Evolutionary conservation across 768 basidiomycete genomes (phyloP), one percentile per base, ranked within the genome.

Genomic region (Mrakia frigida): DNA sequence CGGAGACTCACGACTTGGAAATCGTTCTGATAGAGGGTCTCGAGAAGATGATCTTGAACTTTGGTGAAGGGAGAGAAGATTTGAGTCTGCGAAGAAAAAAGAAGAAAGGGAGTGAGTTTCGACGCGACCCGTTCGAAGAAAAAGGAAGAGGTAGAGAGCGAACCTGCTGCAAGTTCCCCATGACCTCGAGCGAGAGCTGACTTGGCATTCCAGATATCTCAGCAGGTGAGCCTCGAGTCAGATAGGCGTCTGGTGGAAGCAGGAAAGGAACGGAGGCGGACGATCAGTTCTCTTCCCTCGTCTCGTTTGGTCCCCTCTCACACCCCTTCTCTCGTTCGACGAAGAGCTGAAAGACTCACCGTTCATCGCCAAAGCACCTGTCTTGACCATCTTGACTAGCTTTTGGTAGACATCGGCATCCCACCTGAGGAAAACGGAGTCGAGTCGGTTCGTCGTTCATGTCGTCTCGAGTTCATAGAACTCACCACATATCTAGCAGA

Each of bases 401-500:
- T 75, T 37, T 23, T 68, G 25, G 68, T 52, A 75, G 11, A 68
- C 56, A 25, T 56, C 46, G 18, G 50, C 56, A 31, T 68, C 65
- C 69, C 74, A 61, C 67, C 67, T 70, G 67, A 3, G 37, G 23
- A 65, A 39, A 18, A 18, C 28, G 0, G 37, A 16, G 3, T n/a
- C 31, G 21, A 41, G 6, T 69, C 67, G 35, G 43, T 23, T 46
- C n/a, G 18, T 41, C n/a, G 37, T 6, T n/a, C 33, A n/a, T 68
- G 6, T 69, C 41, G 25, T 23, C 21, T 46, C n/a, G 3, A 6
- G 21, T n/a, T 35, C 23, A 23, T 3, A 35, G 6, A 16, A 61
- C 69, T 59, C 50, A 70, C 68, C 75, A 76, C n/a, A 75, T 37
- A 28, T 75, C 74, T 6, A 75, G 52, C n/a, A 59, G 28, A 11